Percentiles rank a stretch among this genome's conserved stretches.
phyloP scores from a whole-genome alignment of 2,329 filamentous ascomycete genomes.

The Fusarium concolor region DNA sequence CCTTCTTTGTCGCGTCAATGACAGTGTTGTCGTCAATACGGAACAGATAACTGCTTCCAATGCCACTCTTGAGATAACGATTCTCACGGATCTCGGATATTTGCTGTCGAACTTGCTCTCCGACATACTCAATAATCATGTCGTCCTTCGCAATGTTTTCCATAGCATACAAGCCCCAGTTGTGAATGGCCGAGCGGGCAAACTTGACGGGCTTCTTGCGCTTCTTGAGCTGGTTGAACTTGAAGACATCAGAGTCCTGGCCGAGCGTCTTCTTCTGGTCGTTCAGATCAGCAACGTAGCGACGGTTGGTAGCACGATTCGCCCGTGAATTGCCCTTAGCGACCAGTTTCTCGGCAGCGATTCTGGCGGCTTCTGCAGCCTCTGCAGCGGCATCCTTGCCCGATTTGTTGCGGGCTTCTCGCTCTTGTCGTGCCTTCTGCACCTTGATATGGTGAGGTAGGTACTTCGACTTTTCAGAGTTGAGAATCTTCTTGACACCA shows the following conservation, averaged over 20 bases:
- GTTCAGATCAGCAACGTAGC: constrained; percentile 93
- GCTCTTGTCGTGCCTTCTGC: constrained; percentile 88
- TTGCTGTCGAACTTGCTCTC: constrained; percentile 95
- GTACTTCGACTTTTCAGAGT: constrained; percentile 98
- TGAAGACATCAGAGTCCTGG: constrained; percentile 88
- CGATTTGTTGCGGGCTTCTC: constrained; percentile 79
- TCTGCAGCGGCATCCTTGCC: constrained; percentile 73
- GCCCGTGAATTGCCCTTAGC: constrained; percentile 92
- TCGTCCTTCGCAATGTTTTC: constrained; percentile 97
- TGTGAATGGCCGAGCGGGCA: constrained; percentile 96
- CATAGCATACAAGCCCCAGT: constrained; percentile 98
- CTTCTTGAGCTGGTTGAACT: constrained; percentile 99
- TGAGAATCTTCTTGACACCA: constrained; percentile 93
- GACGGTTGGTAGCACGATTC: constrained; percentile 94
- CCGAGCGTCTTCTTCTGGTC: constrained; percentile 90
- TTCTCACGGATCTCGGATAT: constrained; percentile 96
- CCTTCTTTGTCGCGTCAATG: constrained; percentile 98
- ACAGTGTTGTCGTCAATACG: constrained; percentile 98
- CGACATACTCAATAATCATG: constrained; percentile 99
- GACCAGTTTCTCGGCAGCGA: constrained; percentile 81
- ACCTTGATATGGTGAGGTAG: constrained; percentile 97
- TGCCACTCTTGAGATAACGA: constrained; percentile 93
- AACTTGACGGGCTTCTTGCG: constrained; percentile 99
- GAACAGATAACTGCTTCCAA: constrained; percentile 97
- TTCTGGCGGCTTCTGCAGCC: constrained; percentile 76